These are phyloP conservation scores for Cornus controversa DNA, from an alignment of 148 eudicot genomes.

Conservation along the genomic window DNA sequence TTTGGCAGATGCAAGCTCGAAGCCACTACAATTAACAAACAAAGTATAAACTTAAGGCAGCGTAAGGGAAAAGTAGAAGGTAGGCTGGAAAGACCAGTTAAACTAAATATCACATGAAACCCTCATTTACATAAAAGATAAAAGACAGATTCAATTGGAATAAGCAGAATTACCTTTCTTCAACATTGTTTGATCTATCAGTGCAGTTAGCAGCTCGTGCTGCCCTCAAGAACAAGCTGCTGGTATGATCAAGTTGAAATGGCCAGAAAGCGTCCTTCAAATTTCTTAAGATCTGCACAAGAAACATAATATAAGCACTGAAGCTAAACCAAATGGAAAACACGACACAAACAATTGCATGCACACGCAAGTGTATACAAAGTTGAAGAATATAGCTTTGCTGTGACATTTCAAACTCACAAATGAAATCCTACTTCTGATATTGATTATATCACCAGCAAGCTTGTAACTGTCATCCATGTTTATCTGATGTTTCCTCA, in stretches of 20 bases:
- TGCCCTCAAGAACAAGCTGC: slow-evolving; percentile 77
- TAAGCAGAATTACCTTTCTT: slow-evolving; percentile 35
- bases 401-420: neutral
- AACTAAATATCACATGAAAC: neutral
- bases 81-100: neutral
- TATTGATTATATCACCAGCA: neutral
- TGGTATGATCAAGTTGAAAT: slow-evolving; percentile 64
- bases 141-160: neutral
- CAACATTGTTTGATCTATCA: slow-evolving; percentile 40
- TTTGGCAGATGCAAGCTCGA: slow-evolving; percentile 80
- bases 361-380: neutral
- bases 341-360: neutral
- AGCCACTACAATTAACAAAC: slow-evolving; percentile 40
- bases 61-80: neutral
- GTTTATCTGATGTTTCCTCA: too few species aligned
- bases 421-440: too few species aligned
- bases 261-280: slow-evolving; percentile 90
- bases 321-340: neutral
- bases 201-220: slow-evolving; percentile 74
- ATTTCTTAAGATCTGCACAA: slow-evolving; percentile 58
- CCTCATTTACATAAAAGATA: neutral
- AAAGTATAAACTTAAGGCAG: slow-evolving; percentile 4
- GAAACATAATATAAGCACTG: slow-evolving; percentile 8
- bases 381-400: neutral
- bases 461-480: neutral